phyloP scores from a whole-genome alignment of 2,329 filamentous ascomycete genomes.

The Teratosphaeriaceae sp. region DNA sequence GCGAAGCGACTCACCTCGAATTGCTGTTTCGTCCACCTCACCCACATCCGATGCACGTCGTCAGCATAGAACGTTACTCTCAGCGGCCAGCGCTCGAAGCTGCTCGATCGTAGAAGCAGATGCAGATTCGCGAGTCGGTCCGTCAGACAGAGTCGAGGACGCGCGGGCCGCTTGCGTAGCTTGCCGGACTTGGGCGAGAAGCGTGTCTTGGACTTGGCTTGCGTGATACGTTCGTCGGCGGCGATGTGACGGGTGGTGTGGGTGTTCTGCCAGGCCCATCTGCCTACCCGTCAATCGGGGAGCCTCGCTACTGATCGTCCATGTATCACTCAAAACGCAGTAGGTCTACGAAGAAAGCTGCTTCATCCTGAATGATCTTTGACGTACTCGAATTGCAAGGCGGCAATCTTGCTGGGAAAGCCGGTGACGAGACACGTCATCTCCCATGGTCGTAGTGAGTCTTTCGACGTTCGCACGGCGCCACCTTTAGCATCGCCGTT shows the following conservation, averaged over 20 bases:
- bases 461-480: constrained; percentile 65
- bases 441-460: constrained; percentile 74
- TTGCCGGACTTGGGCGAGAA: constrained; percentile 34
- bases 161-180: constrained; percentile 43
- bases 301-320: no score
- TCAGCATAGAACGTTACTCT: constrained; percentile 68
- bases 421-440: constrained; percentile 82
- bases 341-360: no score
- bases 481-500: constrained; percentile 81
- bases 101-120: constrained; percentile 68
- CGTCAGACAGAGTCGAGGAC: constrained; percentile 54
- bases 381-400: constrained; percentile 85
- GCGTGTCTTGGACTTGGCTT: constrained; percentile 32
- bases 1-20: constrained; percentile 33
- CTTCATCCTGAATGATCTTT: neutral
- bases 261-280: constrained; percentile 89
- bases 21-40: constrained; percentile 47
- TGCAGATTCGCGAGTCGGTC: constrained; percentile 75
- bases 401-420: constrained; percentile 79
- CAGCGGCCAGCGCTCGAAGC: constrained; percentile 79
- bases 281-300: constrained; percentile 34
- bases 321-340: no score
- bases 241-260: constrained; percentile 75
- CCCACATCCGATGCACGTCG: constrained; percentile 66
- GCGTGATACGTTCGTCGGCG: constrained; percentile 51